Base-by-base conservation (phyloP, 2,329 filamentous ascomycete species). In the Elsinoe australis region DNA sequence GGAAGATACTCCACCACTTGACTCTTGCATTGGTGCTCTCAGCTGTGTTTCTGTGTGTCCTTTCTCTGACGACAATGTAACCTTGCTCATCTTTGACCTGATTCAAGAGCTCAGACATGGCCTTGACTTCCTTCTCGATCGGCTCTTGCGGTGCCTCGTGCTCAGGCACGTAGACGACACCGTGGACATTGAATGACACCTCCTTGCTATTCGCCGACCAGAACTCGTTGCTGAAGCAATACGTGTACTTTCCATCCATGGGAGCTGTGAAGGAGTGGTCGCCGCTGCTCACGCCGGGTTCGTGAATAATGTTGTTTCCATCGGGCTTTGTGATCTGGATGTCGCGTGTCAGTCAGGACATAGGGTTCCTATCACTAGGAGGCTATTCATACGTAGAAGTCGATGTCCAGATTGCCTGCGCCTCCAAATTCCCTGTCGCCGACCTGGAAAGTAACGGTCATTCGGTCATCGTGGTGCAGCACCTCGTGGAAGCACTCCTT, bases 1-100 rank as follows among this genome's bases (percentile, higher is more conserved):
- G 89, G 69, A 96, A 96, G 59, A 96, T 78, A 68, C 92, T 95
- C 92, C 92, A 98, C 92, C 92, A 98, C 75, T 98, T 98, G 66
- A 98, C 92, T 57, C 92, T 79, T 58, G 81, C 79, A 69, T 98
- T 98, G 61, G 92, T 98, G 77, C 89, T 95, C 74, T 98, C 92
- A 55, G 92, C 92, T 7, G 92, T 98, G 73, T 98, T 98, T 65
- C 92, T 80, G 76, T 98, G 92, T 58, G 87, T 95, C 62, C 92
- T 80, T 73, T 98, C 92, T 59, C 92, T 85, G 51, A 96, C 72
- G 54, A 98, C 82, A 62, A 98, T 96, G 73, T 98, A 98, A 58
- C 83, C 80, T 72, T 98, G 92, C 73, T 98, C 92, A 67, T 96
- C 92, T 74, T 94, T 95, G 68, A 96, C 89, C 69, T 94, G 86